Percentiles rank a stretch among this genome's conserved stretches.
These are phyloP conservation scores for Limonium bicolor DNA, from an alignment of 148 eudicot species.

Conservation along the genomic window DNA sequence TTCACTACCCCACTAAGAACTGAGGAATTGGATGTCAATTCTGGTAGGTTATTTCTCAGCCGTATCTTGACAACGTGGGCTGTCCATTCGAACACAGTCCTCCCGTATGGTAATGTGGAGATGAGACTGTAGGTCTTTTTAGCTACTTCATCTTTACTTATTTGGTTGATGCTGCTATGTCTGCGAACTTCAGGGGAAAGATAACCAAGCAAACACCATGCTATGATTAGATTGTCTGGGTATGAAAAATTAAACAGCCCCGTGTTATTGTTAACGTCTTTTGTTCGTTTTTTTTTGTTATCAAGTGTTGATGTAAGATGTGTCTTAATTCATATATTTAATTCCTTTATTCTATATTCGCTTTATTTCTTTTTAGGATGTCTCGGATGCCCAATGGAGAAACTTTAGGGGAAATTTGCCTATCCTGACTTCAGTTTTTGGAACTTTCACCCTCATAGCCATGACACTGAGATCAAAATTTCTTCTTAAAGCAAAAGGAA, in stretches of 20 bases:
- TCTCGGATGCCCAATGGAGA: conserved; percentile 93
- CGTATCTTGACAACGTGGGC: no score
- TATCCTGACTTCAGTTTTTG: conserved; percentile 56
- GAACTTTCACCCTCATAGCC: conserved; percentile 56
- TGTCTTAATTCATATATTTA: background rate
- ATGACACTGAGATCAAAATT: conserved; percentile 23
- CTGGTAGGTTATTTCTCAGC: no score
- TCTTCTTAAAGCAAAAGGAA: conserved; percentile 49
- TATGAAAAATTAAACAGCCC: background rate
- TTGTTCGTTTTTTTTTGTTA: background rate
- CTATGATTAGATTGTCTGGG: background rate
- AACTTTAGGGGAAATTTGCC: conserved; percentile 73
- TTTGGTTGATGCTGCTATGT: no score
- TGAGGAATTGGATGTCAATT: background rate
- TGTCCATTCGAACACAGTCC: no score
- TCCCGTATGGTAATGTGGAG: no score
- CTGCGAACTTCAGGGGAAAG: no score
- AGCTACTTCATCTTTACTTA: no score
- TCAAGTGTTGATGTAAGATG: background rate
- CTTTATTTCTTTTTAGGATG: conserved; percentile 35
- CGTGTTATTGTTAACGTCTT: conserved; percentile 1
- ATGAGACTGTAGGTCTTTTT: no score
- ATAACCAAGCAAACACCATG: background rate
- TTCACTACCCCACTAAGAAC: no score
- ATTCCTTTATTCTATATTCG: background rate